Conservation (phyloP, 1,284 basidiomycete genomes). For the Cryptococcus sp. region DNA sequence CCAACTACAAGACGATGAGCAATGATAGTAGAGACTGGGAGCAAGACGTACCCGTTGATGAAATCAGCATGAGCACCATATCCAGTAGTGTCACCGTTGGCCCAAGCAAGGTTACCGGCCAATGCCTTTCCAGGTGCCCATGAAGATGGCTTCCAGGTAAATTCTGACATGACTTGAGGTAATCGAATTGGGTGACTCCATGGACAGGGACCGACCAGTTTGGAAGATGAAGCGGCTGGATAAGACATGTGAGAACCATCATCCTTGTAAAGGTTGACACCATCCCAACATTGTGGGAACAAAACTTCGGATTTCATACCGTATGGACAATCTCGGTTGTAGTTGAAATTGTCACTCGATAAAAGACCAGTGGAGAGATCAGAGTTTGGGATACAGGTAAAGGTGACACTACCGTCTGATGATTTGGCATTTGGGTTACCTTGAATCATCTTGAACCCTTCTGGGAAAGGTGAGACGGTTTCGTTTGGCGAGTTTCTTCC, state of each 20-base stretch:
- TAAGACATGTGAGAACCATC: slow-evolving; percentile 32
- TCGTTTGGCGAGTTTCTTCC: slow-evolving; percentile 14
- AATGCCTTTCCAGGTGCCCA: slow-evolving; percentile 18
- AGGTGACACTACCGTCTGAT: slow-evolving; percentile 15
- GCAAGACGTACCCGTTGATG: slow-evolving; percentile 13
- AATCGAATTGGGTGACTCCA: slow-evolving; percentile 33
- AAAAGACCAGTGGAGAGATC: slow-evolving; percentile 10
- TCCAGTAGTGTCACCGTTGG: slow-evolving; percentile 42
- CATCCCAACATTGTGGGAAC: slow-evolving; percentile 38
- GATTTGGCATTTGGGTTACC: slow-evolving; percentile 30
- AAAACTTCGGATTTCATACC: slow-evolving; percentile 25
- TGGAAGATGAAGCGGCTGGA: slow-evolving; percentile 11
- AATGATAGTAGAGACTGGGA: neutral
- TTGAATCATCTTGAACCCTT: slow-evolving; percentile 29
- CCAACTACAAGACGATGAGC: slow-evolving; percentile 15
- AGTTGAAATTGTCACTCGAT: slow-evolving; percentile 27
- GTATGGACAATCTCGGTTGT: slow-evolving; percentile 23
- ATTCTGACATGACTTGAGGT: slow-evolving; percentile 35
- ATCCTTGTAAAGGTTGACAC: slow-evolving; percentile 27
- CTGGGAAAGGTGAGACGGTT: slow-evolving; percentile 27
- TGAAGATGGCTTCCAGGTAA: slow-evolving; percentile 18
- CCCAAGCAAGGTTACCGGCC: slow-evolving; percentile 34
- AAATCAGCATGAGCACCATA: slow-evolving; percentile 38
- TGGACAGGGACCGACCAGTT: slow-evolving; percentile 26
- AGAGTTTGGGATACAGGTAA: slow-evolving; percentile 17